A percentile compares a stretch with the other conserved stretches of the same genome.
phyloP scores from a whole-genome alignment of 1,284 basidiomycete species.

The Tremellales sp. region DNA sequence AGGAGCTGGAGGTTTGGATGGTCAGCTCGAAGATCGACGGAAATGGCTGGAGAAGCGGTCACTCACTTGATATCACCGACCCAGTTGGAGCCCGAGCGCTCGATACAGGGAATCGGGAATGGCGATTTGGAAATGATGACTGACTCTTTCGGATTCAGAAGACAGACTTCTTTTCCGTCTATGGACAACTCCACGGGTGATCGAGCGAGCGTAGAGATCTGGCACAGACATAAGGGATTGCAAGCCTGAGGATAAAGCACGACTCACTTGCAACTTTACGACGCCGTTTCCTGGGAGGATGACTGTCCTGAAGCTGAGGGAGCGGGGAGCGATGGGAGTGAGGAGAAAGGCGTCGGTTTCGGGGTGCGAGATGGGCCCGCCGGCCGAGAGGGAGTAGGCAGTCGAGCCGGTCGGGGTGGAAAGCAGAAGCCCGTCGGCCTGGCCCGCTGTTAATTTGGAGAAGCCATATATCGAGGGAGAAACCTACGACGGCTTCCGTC shows the following conservation, averaged over 20 bases:
- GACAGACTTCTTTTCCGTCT: slow-evolving; percentile 80
- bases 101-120: slow-evolving; percentile 89
- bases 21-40: neutral
- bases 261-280: slow-evolving; percentile 71
- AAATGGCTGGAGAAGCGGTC: neutral
- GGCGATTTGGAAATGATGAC: slow-evolving; percentile 80
- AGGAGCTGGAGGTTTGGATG: slow-evolving; percentile 53
- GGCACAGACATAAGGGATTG: neutral
- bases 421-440: slow-evolving; percentile 93
- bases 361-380: slow-evolving; percentile 94
- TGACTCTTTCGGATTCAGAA: slow-evolving; percentile 75
- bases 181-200: slow-evolving; percentile 85
- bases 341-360: slow-evolving; percentile 83
- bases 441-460: neutral
- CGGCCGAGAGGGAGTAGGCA: slow-evolving; percentile 92
- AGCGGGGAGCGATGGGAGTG: slow-evolving; percentile 92
- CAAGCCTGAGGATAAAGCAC: no score
- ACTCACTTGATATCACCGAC: slow-evolving; percentile 83
- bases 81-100: slow-evolving; percentile 87
- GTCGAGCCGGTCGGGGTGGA: slow-evolving; percentile 96
- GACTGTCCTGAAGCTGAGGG: slow-evolving; percentile 85
- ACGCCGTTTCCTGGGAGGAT: slow-evolving; percentile 79
- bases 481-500: slow-evolving; percentile 86
- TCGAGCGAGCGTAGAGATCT: slow-evolving; percentile 82
- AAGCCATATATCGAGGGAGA: neutral